A percentile compares a stretch with the other conserved stretches of the same genome.
Conservation (phyloP, 1,284 basidiomycete species). For the Ustilago lituana region DNA sequence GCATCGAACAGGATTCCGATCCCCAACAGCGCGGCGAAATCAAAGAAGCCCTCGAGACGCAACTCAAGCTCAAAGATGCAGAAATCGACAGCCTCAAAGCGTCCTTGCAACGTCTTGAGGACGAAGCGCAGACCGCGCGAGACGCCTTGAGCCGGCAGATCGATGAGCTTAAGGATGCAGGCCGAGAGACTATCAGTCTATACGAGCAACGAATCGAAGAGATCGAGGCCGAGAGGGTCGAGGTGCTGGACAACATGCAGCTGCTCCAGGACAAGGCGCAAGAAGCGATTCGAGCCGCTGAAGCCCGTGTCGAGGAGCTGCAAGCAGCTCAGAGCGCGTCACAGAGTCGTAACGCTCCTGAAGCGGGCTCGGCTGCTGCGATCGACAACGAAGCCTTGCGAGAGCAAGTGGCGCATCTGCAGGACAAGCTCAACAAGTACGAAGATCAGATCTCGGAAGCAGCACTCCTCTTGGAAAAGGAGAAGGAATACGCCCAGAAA, state of each 20-base stretch:
- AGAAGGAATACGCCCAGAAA: constrained; percentile 74
- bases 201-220: constrained; percentile 46
- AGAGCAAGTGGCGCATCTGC: constrained; percentile 86
- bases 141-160: constrained; percentile 71
- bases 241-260: constrained; percentile 54
- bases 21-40: constrained; percentile 38
- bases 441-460: constrained; percentile 88
- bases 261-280: constrained; percentile 75
- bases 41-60: constrained; percentile 42
- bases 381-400: constrained; percentile 92
- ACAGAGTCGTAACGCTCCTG: constrained; percentile 11
- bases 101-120: constrained; percentile 56
- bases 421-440: constrained; percentile 77
- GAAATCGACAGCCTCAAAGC: constrained; percentile 56
- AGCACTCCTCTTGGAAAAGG: constrained; percentile 76
- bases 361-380: constrained; percentile 70
- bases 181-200: constrained; percentile 73
- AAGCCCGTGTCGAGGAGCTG: constrained; percentile 77
- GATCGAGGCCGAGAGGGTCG: constrained; percentile 63
- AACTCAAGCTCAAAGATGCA: constrained; percentile 54
- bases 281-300: constrained; percentile 78
- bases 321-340: constrained; percentile 24
- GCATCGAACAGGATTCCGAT: constrained; percentile 38
- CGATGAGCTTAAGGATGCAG: constrained; percentile 81
- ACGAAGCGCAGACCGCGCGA: constrained; percentile 54